Base-by-base conservation (phyloP, 169 alveolate species). In the Plasmodium fragile region DNA sequence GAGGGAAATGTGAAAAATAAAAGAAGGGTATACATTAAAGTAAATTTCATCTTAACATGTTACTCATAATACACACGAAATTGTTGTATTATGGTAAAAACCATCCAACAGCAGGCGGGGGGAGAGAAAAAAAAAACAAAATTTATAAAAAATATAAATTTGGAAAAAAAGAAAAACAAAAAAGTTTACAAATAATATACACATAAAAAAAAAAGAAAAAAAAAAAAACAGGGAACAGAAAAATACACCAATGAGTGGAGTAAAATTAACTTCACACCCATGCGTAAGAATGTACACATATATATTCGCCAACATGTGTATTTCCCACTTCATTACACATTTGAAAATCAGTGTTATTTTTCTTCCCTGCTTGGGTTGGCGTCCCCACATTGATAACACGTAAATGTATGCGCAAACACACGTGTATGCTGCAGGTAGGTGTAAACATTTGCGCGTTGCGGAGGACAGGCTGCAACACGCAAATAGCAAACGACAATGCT, bases 131-230 rank as follows among this genome's bases (percentile, higher is more conserved):
- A 4, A 39, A 39, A 39, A 59, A 82, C 81, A 69, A n/a, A 82
- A 82, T 82, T 43, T 36, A 69, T 41, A 82, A 82, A 82, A 82
- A 34, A n/a, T 16, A 34, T 69, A 59, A 59, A 18, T 59, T 59
- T n/a, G 36, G 32, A 59, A 59, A 69, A 82, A 82, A 49, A 39
- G 49, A 10, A 81, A 81, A 53, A 79, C 84, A 32, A 81, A 55
- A 82, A 82, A 82, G 34, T 11, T 32, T 82, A 82, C 92, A 82
- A 82, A 82, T 69, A 65, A 65, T 39, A 22, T 39, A 18, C n/a
- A 82, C 92, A 82, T 82, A 82, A 82, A 82, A 82, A 82, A 82
- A 82, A n/a, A 80, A 49, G n/a, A 49, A 6, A 53, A 53, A 52
- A 65, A 70, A 82, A 59, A 59, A 59, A 59, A 59, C 13, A 59